These are phyloP conservation scores for Oryza coarctata DNA, from an alignment of 176 grass and related monocot species.

Conservation along the genomic window DNA sequence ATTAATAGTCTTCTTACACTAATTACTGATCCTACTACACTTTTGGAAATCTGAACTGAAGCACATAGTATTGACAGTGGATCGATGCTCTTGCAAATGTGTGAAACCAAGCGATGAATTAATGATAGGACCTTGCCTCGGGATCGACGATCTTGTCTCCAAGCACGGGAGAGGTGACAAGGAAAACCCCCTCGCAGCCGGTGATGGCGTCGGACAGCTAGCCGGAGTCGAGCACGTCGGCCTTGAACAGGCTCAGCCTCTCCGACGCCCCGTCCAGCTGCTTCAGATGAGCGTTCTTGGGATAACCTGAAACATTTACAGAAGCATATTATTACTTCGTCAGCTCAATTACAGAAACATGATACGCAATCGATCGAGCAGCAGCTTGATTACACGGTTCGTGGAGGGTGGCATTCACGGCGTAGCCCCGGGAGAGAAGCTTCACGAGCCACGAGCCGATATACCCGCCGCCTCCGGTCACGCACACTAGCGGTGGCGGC, in stretches of 20 bases:
- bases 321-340: neutral
- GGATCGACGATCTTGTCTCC: constrained; percentile 17
- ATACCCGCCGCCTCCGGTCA: constrained; percentile 52
- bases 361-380: too few relatives aligned
- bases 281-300: constrained; percentile 40
- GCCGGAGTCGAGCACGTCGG: constrained; percentile 54
- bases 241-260: constrained; percentile 61
- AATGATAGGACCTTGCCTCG: constrained; percentile 19
- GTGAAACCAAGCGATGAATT: neutral
- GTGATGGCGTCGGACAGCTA: constrained; percentile 33
- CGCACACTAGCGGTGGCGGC: constrained; percentile 34
- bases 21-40: too few relatives aligned
- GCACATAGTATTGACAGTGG: too few relatives aligned
- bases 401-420: constrained; percentile 49
- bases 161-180: constrained; percentile 54
- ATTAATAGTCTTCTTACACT: too few relatives aligned
- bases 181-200: constrained; percentile 63
- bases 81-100: neutral
- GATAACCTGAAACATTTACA: constrained; percentile 28
- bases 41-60: too few relatives aligned
- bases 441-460: constrained; percentile 56
- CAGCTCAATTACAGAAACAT: too few relatives aligned
- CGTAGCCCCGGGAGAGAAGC: constrained; percentile 56
- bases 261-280: constrained; percentile 44
- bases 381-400: constrained; percentile 19